Base-by-base conservation (phyloP, 1,139 yeast species). In the Sugiyamaella paludigena region DNA sequence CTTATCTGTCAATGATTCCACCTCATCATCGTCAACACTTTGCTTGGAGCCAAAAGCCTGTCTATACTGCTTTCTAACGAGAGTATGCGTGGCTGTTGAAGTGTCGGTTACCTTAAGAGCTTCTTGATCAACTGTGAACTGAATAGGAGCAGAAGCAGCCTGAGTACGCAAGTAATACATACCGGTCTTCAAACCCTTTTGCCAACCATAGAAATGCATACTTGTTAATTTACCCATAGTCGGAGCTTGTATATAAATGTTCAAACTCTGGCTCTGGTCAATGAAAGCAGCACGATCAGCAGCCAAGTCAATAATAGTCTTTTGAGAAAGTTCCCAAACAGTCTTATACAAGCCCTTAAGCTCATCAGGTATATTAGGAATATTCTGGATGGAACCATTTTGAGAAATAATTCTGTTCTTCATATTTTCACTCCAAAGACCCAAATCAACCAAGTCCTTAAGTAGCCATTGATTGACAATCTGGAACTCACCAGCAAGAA, bases 121-220 rank as follows among this genome's bases (percentile, higher is more conserved):
- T 56, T 72, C 72, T 57, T 77, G 77, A 64, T 87, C 95, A 41
- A 91, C 81, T 8, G 97, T 91, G 66, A 88, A 91, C 71, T 89
- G 95, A 59, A 91, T 91, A 30, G 98, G 96, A 46, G 92, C 83
- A 28, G 96, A 78, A 2, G 98, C 97, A 32, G 97, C 96, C 74
- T 86, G 94, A 5, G 98, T 91, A 67, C 98, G 80, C 66, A 92
- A 74, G 71, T 92, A 92, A 76, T 92, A 92, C 96, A 92, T 91
- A 54, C 98, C 98, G 4, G 98, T 92, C 77, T 92, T 92, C 66
- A 92, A 78, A 40, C 98, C 98, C 74, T 84, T 86, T 70, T 84
- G 84, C 98, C 98, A 92, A 40, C 96, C 96, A 67, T 91, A 88
- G 74, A 92, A 92, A 70, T 92, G 98, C 94, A 91, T 91, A 62